Evolutionary conservation across 345 rosid genomes (phyloP), one percentile per base, ranked within the genome.

Genomic region (Gossypium rotundifolium): DNA sequence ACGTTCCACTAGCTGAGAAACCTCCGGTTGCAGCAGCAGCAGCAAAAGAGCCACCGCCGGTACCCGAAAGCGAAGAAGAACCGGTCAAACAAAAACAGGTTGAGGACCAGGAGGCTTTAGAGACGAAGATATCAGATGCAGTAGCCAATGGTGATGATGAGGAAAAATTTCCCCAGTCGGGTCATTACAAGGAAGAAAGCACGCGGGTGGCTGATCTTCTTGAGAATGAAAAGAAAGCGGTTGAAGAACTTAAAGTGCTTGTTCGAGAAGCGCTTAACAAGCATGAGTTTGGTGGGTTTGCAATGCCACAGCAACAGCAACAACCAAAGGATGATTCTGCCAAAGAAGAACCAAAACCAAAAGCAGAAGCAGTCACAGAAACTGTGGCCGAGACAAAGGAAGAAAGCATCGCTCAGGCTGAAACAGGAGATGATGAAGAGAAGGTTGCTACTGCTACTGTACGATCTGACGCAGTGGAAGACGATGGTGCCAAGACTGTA

Each of bases 401-500:
- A 48, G 87, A 79, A 54, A 76, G 71, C 16, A 8, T 13, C 2
- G 77, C 9, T 29, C 65, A 18, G 52, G 76, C 60, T 18, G 78
- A 75, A n/a, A 75, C 66, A 5, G 27, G 80, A 57, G 74, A 81
- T 29, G 9, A 9, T 3, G 60, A 55, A 9, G 60, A 55, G 40
- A 70, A 70, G 16, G 40, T 62, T 2, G 49, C 76, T 18, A 11
- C 61, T 14, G 78, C 70, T 1, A 33, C 77, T 20, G 75, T 45
- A 42, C 76, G 81, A 45, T 52, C 87, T 0, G 70, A 72, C 27
- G 17, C 76, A 16, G 86, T 83, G 10, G 98, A 92, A 2, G 97
- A 88, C 57, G 97, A 91, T n/a, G 94, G 93, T 58, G 82, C 93
- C 75, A 91, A 89, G 75, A 89, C 89, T 0, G 96, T 91, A 0